These are phyloP conservation scores for Rhododendron ovatum DNA, from an alignment of 148 eudicot genomes.

Conservation along the genomic window DNA sequence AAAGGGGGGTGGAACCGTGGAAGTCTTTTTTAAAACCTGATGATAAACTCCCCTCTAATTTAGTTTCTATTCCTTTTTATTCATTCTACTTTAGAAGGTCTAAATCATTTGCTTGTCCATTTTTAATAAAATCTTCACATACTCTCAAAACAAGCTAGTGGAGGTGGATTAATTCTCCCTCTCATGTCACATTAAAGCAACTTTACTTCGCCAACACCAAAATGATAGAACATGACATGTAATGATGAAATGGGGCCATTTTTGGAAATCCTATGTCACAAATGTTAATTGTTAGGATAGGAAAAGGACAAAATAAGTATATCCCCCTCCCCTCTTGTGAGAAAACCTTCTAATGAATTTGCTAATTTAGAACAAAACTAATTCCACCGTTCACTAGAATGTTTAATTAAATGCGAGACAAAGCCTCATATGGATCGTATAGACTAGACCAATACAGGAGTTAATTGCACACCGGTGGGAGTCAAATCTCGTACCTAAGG, in stretches of 20 bases:
- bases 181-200: conserved; percentile 21
- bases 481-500: not conserved
- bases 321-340: not conserved
- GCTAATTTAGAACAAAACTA: no score
- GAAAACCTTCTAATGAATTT: not conserved
- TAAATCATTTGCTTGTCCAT: conserved; percentile 25
- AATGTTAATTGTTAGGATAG: not conserved
- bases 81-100: conserved; percentile 29
- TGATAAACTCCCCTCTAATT: not conserved
- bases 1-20: not conserved
- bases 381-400: not conserved
- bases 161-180: conserved; percentile 10
- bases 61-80: conserved; percentile 17
- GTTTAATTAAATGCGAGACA: not conserved
- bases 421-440: not conserved
- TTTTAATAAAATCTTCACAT: conserved; percentile 5
- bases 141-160: conserved; percentile 9
- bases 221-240: conserved; percentile 29
- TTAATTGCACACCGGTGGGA: not conserved
- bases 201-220: conserved; percentile 17
- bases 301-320: not conserved
- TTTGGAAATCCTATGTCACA: conserved; percentile 8
- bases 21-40: not conserved
- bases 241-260: conserved; percentile 20
- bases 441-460: not conserved